Evolutionary conservation across 768 basidiomycete genomes (phyloP), one percentile per base, ranked within the genome.

Genomic region (Psilocybe subaeruginosa): DNA sequence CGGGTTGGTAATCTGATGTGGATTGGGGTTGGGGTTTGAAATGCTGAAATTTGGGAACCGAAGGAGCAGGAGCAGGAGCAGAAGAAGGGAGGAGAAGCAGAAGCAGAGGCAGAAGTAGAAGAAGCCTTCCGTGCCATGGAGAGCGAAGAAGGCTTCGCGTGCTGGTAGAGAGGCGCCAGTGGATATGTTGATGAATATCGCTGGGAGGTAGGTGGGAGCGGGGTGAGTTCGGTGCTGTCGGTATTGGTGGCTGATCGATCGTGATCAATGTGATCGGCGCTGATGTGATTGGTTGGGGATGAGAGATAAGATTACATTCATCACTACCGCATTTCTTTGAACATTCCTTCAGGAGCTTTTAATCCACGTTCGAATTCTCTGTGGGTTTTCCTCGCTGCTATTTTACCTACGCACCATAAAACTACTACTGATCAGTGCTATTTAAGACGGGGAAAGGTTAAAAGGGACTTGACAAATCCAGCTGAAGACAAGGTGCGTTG

Each of bases 121-220:
- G 23, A 23, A 23, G 56, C 35, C 50, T 60, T 61, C 16, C 17
- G 30, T 23, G 62, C 59, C 30, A n/a, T 95, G 78, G 16, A 75
- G 77, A 0, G 82, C 70, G 0, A 91, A 75, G 68, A 93, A 95
- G 0, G 85, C 86, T 55, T 76, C 73, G 19, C 94, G 83, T 0
- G 93, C 91, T 0, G 79, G 69, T 0, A 73, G 55, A 33, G 76
- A 84, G 0, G 81, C 76, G 0, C 84, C 83, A 0, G 94, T 93
- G 0, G 83, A 83, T 77, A 96, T 23, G 23, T 84, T 45, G 0
- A 92, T 84, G 48, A 95, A 78, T 2, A 94, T 23, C 73, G 52
- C 82, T 81, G n/a, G 77, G 72, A 12, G 49, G 59, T 23, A 23
- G 23, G 23, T 23, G 23, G 23, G 23, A 66, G 71, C 23, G 23